Percentiles rank a stretch among this genome's conserved stretches.
These are phyloP conservation scores for Coemansia umbellata DNA, from an alignment of 192 early-diverging fungal genomes.

Conservation along the genomic window DNA sequence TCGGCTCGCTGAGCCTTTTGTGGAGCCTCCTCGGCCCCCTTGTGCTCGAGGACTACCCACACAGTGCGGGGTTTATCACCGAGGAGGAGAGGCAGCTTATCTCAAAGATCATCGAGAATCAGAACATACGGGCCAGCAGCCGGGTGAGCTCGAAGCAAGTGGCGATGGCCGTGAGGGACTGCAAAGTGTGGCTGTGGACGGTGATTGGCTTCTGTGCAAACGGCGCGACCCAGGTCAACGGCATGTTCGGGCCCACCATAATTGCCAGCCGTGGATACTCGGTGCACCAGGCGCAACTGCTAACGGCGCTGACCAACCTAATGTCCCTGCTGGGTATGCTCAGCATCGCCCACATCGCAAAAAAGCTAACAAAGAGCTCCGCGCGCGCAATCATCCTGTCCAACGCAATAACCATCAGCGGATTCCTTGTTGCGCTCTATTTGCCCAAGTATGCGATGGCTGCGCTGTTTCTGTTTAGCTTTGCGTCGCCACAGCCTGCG, in stretches of 20 bases:
- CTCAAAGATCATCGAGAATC: slow-evolving; percentile 21
- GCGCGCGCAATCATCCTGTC: slow-evolving; percentile 25
- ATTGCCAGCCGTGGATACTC: slow-evolving; percentile 44
- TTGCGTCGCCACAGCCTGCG: slow-evolving; percentile 47
- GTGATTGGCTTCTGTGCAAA: slow-evolving; percentile 45
- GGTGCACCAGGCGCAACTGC: slow-evolving; percentile 20
- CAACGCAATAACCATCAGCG: slow-evolving; percentile 15
- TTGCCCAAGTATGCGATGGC: slow-evolving; percentile 10
- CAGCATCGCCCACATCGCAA: slow-evolving; percentile 30
- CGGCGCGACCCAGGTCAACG: slow-evolving; percentile 41
- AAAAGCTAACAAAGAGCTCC: slow-evolving; percentile 10
- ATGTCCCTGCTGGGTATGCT: slow-evolving; percentile 43
- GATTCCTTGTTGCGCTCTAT: slow-evolving; percentile 30
- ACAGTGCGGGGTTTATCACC: slow-evolving; percentile 33
- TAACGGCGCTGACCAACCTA: slow-evolving; percentile 44
- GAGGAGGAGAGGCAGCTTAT: slow-evolving; percentile 23
- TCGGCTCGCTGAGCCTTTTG: slow-evolving; percentile 18
- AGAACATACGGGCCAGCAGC: slow-evolving; percentile 36
- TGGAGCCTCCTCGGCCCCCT: slow-evolving; percentile 33
- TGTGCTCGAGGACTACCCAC: slow-evolving; percentile 38
- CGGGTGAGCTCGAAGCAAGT: slow-evolving; percentile 29
- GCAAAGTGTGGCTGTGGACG: slow-evolving; percentile 42
- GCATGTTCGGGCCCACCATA: slow-evolving; percentile 47
- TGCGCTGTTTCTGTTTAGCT: slow-evolving; percentile 43
- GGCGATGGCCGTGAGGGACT: slow-evolving; percentile 15